Base-by-base conservation (phyloP, 495 filamentous ascomycete species). In the Tuber umbilicatum region DNA sequence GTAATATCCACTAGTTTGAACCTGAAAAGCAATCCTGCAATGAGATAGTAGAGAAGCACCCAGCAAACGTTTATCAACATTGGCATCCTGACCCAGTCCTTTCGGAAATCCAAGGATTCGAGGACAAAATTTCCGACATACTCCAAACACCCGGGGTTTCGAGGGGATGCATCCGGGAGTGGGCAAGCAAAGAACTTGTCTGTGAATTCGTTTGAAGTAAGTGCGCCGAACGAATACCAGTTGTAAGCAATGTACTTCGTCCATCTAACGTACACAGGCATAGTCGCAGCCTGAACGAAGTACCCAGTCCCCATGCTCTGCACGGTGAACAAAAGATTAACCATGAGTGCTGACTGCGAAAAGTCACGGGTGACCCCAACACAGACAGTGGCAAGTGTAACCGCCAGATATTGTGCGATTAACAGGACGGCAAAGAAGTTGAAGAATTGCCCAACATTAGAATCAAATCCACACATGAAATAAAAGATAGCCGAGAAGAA, bases 201-300 rank as follows among this genome's bases (percentile, higher is more conserved):
- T 12, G 88, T 84, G 70, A 93, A 93, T 78, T 93, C 91, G 73
- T 92, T 93, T 5, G 87, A 87, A 72, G 84, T 86, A 2, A 91
- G 84, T 5, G 90, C 90, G 0, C 90, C 89, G 79, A 92, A 91
- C 0, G 85, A 86, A 77, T 92, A 93, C 78, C 89, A 92, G 27
- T 85, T 84, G 77, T 87, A 88, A 3, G 87, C 84, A 17, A 84
- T 85, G 83, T 88, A 90, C 82, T 91, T 92, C 12, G 90, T 84
- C 91, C 91, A 93, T 64, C 90, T 84, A 27, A 91, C 87, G 80
- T 91, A 93, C 5, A 92, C 86, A 0, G 91, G 90, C 23, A 93
- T 92, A 43, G 89, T 89, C 50, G 90, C 87, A 17, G 86, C 83
- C 76, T 93, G 90, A 39, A 93, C 87, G 78, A 93, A 92, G 79